Percentiles rank a stretch among this genome's conserved stretches.
Evolutionary conservation across 2,329 filamentous ascomycete genomes (phyloP).

Genomic region (Trichoderma arundinaceum): DNA sequence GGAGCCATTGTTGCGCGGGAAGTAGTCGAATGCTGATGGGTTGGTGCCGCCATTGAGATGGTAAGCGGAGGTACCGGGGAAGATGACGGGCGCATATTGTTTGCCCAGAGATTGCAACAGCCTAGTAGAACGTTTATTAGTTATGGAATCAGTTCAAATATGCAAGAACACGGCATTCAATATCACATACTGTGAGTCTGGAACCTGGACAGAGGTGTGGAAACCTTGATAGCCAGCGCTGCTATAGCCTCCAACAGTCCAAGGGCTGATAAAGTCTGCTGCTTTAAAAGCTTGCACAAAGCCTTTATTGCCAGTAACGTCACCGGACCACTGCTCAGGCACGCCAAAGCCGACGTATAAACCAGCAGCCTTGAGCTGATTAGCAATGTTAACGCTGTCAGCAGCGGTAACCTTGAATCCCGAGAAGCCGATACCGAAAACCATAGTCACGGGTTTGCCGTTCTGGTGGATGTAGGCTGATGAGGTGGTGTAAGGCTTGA

Average conservation of each 20-base stretch:
- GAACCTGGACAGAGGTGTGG: slow-evolving; percentile 16
- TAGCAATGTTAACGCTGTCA: slow-evolving; percentile 12
- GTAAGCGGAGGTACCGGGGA: slow-evolving; percentile 24
- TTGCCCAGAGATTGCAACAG: slow-evolving; percentile 24
- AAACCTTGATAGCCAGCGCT: slow-evolving; percentile 16
- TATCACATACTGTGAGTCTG: slow-evolving; percentile 11
- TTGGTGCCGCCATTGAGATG: slow-evolving; percentile 26
- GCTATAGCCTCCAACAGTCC: slow-evolving; percentile 26
- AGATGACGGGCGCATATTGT: slow-evolving; percentile 27
- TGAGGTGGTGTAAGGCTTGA: slow-evolving; percentile 20
- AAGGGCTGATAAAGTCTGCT: slow-evolving; percentile 30
- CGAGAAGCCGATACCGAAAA: slow-evolving; percentile 24
- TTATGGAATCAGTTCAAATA: not conserved
- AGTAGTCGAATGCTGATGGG: slow-evolving; percentile 27
- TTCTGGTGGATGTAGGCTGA: slow-evolving; percentile 29
- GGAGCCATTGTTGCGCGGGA: slow-evolving; percentile 24
- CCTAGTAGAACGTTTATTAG: not conserved
- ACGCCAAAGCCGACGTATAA: slow-evolving; percentile 23
- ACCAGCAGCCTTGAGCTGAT: slow-evolving; percentile 22
- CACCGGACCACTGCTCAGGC: slow-evolving; percentile 23
- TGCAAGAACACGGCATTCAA: not conserved
- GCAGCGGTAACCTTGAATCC: slow-evolving; percentile 11
- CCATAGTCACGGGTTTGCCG: slow-evolving; percentile 26
- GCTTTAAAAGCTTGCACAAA: slow-evolving; percentile 20
- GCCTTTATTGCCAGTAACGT: slow-evolving; percentile 18